A percentile compares a stretch with the other conserved stretches of the same genome.
Evolutionary conservation across 176 grass and related monocot species (phyloP).

Genomic region (Thalia dealbata): DNA sequence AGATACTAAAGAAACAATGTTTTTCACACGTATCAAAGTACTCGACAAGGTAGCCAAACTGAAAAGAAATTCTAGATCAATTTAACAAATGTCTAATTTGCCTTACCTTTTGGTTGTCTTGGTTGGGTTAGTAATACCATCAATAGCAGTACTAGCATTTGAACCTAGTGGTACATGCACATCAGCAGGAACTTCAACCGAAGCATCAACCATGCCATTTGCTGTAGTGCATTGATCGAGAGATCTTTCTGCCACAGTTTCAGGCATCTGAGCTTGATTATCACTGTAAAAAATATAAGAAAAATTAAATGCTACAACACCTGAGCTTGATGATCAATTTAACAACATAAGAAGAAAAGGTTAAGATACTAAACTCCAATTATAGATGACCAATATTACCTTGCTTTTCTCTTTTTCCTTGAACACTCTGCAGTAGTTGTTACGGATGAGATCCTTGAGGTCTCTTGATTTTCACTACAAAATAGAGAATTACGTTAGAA

Average conservation of each 20-base stretch:
- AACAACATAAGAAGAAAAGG: too few relatives aligned
- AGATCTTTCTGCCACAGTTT: not conserved
- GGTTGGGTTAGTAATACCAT: not conserved
- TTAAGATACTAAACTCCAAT: too few relatives aligned
- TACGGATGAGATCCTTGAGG: too few relatives aligned
- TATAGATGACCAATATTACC: not conserved
- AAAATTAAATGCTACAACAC: too few relatives aligned
- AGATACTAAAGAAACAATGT: not conserved
- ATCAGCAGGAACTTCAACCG: constrained; percentile 1
- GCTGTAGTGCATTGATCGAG: not conserved
- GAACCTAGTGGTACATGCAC: not conserved
- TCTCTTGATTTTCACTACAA: too few relatives aligned
- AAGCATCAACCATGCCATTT: not conserved
- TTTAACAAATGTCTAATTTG: not conserved
- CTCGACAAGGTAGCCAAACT: not conserved
- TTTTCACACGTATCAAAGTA: not conserved
- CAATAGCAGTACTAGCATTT: not conserved
- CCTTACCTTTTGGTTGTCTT: not conserved
- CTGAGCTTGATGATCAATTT: too few relatives aligned
- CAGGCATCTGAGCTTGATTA: not conserved
- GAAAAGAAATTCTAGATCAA: not conserved
- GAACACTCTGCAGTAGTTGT: too few relatives aligned
- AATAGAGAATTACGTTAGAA: too few relatives aligned
- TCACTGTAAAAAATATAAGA: too few relatives aligned
- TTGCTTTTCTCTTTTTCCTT: constrained; percentile 7